phyloP scores from a whole-genome alignment of 495 filamentous ascomycete genomes.

The Lophium mytilinum region DNA sequence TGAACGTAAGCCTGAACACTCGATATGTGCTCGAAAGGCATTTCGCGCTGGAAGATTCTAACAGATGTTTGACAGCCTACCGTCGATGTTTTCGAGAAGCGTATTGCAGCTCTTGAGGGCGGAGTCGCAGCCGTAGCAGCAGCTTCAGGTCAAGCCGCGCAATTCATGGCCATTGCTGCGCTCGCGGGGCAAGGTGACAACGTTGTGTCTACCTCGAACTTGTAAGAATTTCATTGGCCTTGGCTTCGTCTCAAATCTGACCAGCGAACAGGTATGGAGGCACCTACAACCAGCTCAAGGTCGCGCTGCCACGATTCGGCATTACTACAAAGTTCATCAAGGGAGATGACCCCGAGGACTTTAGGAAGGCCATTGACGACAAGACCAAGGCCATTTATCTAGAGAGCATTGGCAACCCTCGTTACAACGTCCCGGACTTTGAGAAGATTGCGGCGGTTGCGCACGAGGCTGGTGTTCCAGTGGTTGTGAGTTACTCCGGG shows the following conservation, averaged over 20 bases:
- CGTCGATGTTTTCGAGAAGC: slow-evolving; percentile 96
- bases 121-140: slow-evolving; percentile 86
- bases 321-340: slow-evolving; percentile 86
- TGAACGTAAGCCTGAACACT: slow-evolving; percentile 55
- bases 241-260: neutral
- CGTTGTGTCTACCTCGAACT: slow-evolving; percentile 84
- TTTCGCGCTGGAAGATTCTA: neutral
- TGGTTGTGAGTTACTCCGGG: slow-evolving; percentile 55
- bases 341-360: slow-evolving; percentile 75
- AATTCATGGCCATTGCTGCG: slow-evolving; percentile 86
- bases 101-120: slow-evolving; percentile 90
- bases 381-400: slow-evolving; percentile 95
- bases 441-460: slow-evolving; percentile 33
- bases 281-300: slow-evolving; percentile 98
- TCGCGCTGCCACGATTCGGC: slow-evolving; percentile 76
- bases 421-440: slow-evolving; percentile 67
- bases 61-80: slow-evolving; percentile 55
- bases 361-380: slow-evolving; percentile 82
- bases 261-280: slow-evolving; percentile 54
- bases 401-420: slow-evolving; percentile 92
- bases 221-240: slow-evolving; percentile 39
- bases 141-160: slow-evolving; percentile 85
- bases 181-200: slow-evolving; percentile 85
- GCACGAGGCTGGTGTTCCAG: slow-evolving; percentile 40
- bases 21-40: neutral